Evolutionary conservation across 2,329 filamentous ascomycete species (phyloP), one percentile per base, ranked within the genome.

Genomic region (Capronia americana): DNA sequence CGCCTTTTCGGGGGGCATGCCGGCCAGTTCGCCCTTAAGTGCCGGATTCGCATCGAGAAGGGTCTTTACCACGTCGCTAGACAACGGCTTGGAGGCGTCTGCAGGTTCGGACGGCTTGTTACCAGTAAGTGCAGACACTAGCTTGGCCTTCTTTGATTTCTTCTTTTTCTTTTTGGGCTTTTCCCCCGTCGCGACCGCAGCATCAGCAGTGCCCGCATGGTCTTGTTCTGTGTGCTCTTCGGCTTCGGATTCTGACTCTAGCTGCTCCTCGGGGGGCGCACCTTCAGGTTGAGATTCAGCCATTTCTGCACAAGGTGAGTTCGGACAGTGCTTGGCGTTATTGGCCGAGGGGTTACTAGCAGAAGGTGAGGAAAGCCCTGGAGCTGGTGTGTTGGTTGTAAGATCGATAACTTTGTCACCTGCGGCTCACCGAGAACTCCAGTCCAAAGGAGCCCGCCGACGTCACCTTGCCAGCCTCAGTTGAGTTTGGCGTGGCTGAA

Each of bases 21-120:
- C 87, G n/a, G 89, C 90, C 76, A 93, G 88, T 73, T 92, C 87
- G 61, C 85, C 83, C 73, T 92, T 85, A 66, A 95, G 84, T 70
- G 92, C 87, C 67, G 86, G 82, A 69, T 85, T 85, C 74, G 78
- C 77, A 61, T 81, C 79, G 51, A 85, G 72, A 48, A 85, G 73
- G 61, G 64, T 67, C 60, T 72, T 66, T 20, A 72, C 55, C n/a
- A 64, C 60, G 11, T 69, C 70, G 30, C 67, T 60, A 32, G 65
- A 59, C 59, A 71, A 50, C 48, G 67, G 56, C 34, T 70, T 71
- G 28, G 70, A 69, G 20, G 70, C 57, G 34, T 71, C 69, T 44
- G 57, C 53, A 24, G 64, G 24, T 58, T 61, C 46, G 24, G 69
- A 61, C 7, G 63, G 60, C 50, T 65, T 66, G 17, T 69, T 56